These are phyloP conservation scores for Strobilomyces echinocephalus DNA, from an alignment of 768 basidiomycete species.

Conservation along the genomic window DNA sequence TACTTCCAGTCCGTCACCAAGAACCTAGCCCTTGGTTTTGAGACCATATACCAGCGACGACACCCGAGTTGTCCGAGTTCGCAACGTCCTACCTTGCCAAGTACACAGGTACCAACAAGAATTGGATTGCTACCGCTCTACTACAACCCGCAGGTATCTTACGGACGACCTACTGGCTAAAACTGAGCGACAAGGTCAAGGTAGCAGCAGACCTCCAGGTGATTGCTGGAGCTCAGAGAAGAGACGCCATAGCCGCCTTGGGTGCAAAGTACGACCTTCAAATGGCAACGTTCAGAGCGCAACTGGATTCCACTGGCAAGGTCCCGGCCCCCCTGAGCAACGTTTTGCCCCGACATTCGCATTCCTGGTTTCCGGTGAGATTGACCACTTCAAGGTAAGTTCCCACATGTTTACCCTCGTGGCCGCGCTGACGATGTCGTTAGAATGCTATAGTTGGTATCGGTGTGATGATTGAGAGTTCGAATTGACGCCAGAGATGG, in stretches of 20 bases:
- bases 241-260: constrained; percentile 89
- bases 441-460: constrained; percentile 94
- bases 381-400: constrained; percentile 94
- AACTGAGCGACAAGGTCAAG: constrained; percentile 91
- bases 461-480: constrained; percentile 96
- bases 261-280: constrained; percentile 97
- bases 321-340: constrained; percentile 94
- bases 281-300: constrained; percentile 89
- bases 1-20: constrained; percentile 92
- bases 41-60: constrained; percentile 77
- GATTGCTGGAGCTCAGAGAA: constrained; percentile 68
- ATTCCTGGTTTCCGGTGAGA: constrained; percentile 92
- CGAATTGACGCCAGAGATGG: constrained; percentile 79
- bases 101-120: constrained; percentile 63
- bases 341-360: constrained; percentile 93
- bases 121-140: constrained; percentile 93
- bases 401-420: not conserved
- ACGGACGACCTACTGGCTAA: constrained; percentile 95
- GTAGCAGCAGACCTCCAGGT: constrained; percentile 93
- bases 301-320: constrained; percentile 92
- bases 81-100: constrained; percentile 78
- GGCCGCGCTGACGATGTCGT: not conserved
- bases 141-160: constrained; percentile 77
- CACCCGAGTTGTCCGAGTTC: constrained; percentile 65
- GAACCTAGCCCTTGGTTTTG: constrained; percentile 83